Conservation (phyloP, 352 stramenopile species). For the Pythium sp. region DNA sequence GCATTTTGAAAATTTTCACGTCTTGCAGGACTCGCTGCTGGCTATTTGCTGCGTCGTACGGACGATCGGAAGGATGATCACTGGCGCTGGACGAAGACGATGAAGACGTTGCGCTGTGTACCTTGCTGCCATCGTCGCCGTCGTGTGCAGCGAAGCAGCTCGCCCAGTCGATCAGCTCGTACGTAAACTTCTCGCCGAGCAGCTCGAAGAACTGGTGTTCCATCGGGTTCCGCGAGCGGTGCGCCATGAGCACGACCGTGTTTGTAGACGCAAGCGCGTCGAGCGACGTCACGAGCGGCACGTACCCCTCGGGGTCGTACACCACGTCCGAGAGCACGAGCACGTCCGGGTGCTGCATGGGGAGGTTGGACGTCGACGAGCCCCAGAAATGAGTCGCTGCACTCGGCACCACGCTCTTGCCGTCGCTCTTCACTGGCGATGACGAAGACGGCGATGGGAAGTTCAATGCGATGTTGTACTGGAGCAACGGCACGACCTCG, state of each 20-base stretch:
- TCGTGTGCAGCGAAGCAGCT: slow-evolving; percentile 12
- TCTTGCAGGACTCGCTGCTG: slow-evolving; percentile 46
- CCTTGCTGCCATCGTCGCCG: neutral
- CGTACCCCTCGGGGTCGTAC: slow-evolving; percentile 76
- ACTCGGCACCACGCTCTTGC: slow-evolving; percentile 9
- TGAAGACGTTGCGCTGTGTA: neutral
- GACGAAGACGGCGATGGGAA: slow-evolving; percentile 17
- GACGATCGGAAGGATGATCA: neutral
- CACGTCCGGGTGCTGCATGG: slow-evolving; percentile 41
- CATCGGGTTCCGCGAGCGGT: slow-evolving; percentile 76
- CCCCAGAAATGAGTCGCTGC: slow-evolving; percentile 62
- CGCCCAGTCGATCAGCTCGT: slow-evolving; percentile 48
- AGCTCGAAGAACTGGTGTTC: slow-evolving; percentile 81
- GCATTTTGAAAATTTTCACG: slow-evolving; percentile 71
- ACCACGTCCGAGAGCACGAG: slow-evolving; percentile 80
- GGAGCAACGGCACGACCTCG: slow-evolving; percentile 67
- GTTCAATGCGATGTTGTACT: slow-evolving; percentile 80
- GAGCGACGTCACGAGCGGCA: slow-evolving; percentile 60
- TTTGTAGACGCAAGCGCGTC: slow-evolving; percentile 30
- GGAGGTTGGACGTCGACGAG: slow-evolving; percentile 31
- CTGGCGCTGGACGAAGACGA: neutral
- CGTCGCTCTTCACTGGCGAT: neutral
- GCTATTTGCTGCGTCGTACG: neutral
- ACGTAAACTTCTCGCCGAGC: slow-evolving; percentile 41
- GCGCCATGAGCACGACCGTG: slow-evolving; percentile 70